Percentiles rank a stretch among this genome's conserved stretches.
Conservation (phyloP, 805 yeast genomes). For the Lipomyces spencermartinsiae region DNA sequence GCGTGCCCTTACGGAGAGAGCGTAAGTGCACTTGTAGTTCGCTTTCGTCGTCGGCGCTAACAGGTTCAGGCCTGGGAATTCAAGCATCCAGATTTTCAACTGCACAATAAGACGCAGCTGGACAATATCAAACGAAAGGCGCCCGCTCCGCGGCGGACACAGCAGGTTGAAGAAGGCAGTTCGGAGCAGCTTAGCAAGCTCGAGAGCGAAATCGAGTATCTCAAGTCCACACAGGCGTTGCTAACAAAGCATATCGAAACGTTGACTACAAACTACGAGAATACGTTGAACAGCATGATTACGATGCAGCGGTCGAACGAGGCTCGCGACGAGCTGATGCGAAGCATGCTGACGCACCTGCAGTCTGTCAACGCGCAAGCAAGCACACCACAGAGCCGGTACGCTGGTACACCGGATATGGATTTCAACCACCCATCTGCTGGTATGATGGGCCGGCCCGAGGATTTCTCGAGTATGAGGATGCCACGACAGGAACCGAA, state of each 20-base stretch:
- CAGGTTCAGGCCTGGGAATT: constrained; percentile 81
- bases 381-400: constrained; percentile 13
- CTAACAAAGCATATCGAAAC: constrained; percentile 35
- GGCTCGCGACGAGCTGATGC: constrained; percentile 38
- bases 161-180: constrained; percentile 17
- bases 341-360: constrained; percentile 32
- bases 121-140: constrained; percentile 71
- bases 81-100: constrained; percentile 84
- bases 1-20: constrained; percentile 66
- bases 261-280: constrained; percentile 30
- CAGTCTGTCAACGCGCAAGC: constrained; percentile 18
- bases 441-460: constrained; percentile 24
- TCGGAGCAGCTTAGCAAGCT: constrained; percentile 33
- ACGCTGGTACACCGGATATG: constrained; percentile 26
- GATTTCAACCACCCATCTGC: constrained; percentile 27
- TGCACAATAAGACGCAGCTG: constrained; percentile 75
- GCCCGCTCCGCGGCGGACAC: constrained; percentile 38
- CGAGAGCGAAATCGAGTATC: constrained; percentile 36
- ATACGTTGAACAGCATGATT: constrained; percentile 31
- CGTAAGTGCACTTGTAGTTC: constrained; percentile 25
- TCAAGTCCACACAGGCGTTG: constrained; percentile 28
- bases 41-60: not conserved
- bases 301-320: constrained; percentile 40
- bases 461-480: constrained; percentile 23
- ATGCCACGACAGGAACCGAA: constrained; percentile 24